phyloP scores from a whole-genome alignment of 1,139 yeast genomes.

The Taphrina confusa region DNA sequence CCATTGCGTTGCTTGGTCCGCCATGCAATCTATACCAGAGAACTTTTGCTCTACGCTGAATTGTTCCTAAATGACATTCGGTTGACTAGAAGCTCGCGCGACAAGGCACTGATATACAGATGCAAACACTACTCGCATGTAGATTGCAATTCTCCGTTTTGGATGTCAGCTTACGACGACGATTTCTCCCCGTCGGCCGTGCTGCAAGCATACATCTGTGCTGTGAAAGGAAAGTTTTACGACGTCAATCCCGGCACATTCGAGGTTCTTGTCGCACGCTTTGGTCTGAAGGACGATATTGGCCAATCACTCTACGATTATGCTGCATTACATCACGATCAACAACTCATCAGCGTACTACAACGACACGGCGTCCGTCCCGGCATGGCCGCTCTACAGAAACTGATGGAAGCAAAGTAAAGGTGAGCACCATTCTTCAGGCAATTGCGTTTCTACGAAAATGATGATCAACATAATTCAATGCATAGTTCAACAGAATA shows the following conservation, averaged over 20 bases:
- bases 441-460: not conserved
- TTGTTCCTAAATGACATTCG: slow-evolving; percentile 9
- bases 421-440: not conserved
- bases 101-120: slow-evolving; percentile 19
- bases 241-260: not conserved
- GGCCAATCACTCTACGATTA: slow-evolving; percentile 8
- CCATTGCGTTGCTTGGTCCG: slow-evolving; percentile 17
- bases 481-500: slow-evolving; percentile 31
- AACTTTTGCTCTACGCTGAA: slow-evolving; percentile 5
- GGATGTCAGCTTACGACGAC: not conserved
- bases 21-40: not conserved
- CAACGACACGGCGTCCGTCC: slow-evolving; percentile 19
- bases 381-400: slow-evolving; percentile 22
- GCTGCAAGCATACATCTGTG: slow-evolving; percentile 8
- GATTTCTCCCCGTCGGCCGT: not conserved
- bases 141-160: not conserved
- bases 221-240: not conserved
- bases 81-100: not conserved
- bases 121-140: slow-evolving; percentile 2
- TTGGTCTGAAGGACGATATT: slow-evolving; percentile 1
- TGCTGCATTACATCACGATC: slow-evolving; percentile 10
- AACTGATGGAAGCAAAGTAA: slow-evolving; percentile 1
- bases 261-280: not conserved
- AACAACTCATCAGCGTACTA: not conserved
- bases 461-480: slow-evolving; percentile 28